These are phyloP conservation scores for Pyrenophora seminiperda DNA, from an alignment of 2,329 filamentous ascomycete species.

Conservation along the genomic window DNA sequence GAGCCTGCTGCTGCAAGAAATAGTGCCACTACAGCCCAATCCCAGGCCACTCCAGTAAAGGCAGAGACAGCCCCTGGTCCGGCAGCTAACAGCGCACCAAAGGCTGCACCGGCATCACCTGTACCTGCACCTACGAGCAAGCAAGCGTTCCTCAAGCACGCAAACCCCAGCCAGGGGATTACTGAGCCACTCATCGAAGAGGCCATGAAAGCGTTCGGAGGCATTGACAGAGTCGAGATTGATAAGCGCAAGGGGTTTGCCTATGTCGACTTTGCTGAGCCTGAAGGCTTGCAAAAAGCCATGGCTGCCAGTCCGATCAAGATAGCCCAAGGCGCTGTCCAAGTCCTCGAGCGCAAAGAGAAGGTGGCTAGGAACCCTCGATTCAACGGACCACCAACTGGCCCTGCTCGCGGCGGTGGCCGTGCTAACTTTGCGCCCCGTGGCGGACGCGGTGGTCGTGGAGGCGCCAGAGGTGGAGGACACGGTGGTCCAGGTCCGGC, in stretches of 20 bases:
- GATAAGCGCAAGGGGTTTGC: conserved; percentile 95
- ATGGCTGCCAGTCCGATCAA: conserved; percentile 80
- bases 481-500: conserved; percentile 21
- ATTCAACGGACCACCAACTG: conserved; percentile 36
- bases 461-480: conserved; percentile 39
- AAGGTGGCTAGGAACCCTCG: conserved; percentile 39
- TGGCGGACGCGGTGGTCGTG: conserved; percentile 44
- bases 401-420: conserved; percentile 37
- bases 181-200: conserved; percentile 79
- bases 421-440: conserved; percentile 42
- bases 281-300: conserved; percentile 74
- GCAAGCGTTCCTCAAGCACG: conserved; percentile 62
- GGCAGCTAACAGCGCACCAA: conserved; percentile 5
- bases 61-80: conserved; percentile 19
- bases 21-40: conserved; percentile 20
- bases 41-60: conserved; percentile 23
- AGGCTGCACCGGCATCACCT: conserved; percentile 22
- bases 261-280: conserved; percentile 84
- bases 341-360: conserved; percentile 82
- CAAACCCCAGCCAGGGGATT: conserved; percentile 86
- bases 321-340: conserved; percentile 83
- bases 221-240: conserved; percentile 81
- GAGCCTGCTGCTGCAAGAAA: conserved; percentile 36
- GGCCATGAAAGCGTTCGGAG: conserved; percentile 74
- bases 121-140: conserved; percentile 48